Conservation (phyloP, 2,329 filamentous ascomycete species). For the Knufia fluminis region DNA sequence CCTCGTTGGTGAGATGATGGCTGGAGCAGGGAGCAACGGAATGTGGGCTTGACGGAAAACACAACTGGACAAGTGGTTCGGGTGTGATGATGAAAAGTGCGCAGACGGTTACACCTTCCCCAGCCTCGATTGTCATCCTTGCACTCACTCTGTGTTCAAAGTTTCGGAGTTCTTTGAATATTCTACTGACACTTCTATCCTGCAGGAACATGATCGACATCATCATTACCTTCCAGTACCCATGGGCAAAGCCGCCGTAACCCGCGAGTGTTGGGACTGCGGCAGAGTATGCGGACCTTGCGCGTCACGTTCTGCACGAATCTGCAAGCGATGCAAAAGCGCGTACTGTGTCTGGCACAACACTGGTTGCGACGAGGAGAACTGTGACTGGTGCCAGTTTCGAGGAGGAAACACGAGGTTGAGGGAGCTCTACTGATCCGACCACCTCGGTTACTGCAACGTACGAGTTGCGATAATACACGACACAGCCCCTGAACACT, state of each 20-base stretch:
- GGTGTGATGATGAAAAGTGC: slow-evolving; percentile 22
- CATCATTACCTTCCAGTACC: slow-evolving; percentile 13
- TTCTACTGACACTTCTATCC: background rate
- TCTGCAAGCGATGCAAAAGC: slow-evolving; percentile 62
- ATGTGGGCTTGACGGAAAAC: slow-evolving; percentile 47
- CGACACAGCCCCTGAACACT: background rate
- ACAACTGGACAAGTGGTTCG: background rate
- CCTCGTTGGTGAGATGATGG: slow-evolving; percentile 44
- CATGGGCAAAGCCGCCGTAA: slow-evolving; percentile 40
- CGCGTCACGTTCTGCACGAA: slow-evolving; percentile 60
- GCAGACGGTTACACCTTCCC: background rate
- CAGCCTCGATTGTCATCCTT: background rate
- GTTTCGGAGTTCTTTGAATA: slow-evolving; percentile 13
- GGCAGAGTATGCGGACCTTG: slow-evolving; percentile 65
- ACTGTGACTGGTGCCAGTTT: slow-evolving; percentile 24
- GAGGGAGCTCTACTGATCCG: slow-evolving; percentile 1
- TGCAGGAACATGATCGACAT: background rate
- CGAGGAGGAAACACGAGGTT: slow-evolving; percentile 14
- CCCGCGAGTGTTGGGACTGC: slow-evolving; percentile 75
- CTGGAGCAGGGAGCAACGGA: slow-evolving; percentile 43
- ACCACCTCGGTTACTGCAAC: background rate
- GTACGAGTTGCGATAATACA: background rate
- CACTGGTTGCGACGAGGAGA: slow-evolving; percentile 63
- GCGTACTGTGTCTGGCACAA: slow-evolving; percentile 80
- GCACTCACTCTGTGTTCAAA: background rate